Evolutionary conservation across 2,329 filamentous ascomycete species (phyloP).

Genomic region (Didymella glomerata): DNA sequence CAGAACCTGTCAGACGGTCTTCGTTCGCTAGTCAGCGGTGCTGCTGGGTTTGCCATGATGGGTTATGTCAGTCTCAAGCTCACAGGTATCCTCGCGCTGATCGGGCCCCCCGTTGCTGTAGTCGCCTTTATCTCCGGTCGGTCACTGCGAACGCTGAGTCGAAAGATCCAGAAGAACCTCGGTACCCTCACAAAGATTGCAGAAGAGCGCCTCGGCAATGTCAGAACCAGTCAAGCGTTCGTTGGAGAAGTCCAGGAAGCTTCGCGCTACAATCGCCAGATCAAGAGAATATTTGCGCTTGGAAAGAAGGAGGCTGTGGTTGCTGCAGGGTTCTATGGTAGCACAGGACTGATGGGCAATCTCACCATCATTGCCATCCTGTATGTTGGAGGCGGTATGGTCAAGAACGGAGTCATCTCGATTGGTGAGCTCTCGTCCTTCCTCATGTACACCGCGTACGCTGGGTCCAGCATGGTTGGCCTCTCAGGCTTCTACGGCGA

Average conservation of each 20-base stretch:
- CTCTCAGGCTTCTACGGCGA: constrained; percentile 97
- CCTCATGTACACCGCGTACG: constrained; percentile 96
- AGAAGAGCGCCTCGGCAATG: constrained; percentile 95
- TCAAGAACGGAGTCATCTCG: constrained; percentile 83
- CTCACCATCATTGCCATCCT: constrained; percentile 93
- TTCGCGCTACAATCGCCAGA: constrained; percentile 87
- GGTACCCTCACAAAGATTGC: constrained; percentile 95
- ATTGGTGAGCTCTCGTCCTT: constrained; percentile 95
- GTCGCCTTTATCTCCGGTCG: constrained; percentile 92
- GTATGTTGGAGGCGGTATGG: constrained; percentile 89
- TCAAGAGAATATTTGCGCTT: constrained; percentile 88
- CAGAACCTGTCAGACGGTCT: constrained; percentile 98
- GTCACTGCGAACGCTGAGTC: constrained; percentile 85
- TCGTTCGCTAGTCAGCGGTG: constrained; percentile 86
- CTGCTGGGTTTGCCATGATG: constrained; percentile 91
- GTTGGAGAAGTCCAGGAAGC: constrained; percentile 92
- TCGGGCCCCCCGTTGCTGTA: constrained; percentile 90
- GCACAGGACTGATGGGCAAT: constrained; percentile 90
- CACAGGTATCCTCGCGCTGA: constrained; percentile 82
- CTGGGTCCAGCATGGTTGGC: constrained; percentile 87
- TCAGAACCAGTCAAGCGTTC: constrained; percentile 96
- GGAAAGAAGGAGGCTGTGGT: constrained; percentile 88
- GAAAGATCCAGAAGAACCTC: constrained; percentile 91
- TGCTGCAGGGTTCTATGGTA: constrained; percentile 87
- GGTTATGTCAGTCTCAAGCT: constrained; percentile 92